Base-by-base conservation (phyloP, 495 filamentous ascomycete species). In the Xylaria bambusicola region DNA sequence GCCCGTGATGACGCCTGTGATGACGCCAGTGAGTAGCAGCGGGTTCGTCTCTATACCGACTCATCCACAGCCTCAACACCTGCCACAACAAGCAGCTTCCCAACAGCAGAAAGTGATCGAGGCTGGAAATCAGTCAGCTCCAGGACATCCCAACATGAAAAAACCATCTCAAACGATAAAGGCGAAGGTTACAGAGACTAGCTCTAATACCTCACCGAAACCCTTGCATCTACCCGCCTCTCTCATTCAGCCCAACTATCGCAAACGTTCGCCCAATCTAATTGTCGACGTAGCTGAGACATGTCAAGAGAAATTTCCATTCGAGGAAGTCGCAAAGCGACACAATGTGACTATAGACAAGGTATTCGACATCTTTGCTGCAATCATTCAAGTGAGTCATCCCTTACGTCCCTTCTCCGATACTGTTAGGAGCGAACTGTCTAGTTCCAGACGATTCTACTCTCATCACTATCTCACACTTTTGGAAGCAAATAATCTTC, bases 241-340 rank as follows among this genome's bases (percentile, higher is more conserved):
- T 52, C 61, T 68, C 17, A 68, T 68, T 26, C 63, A 66, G n/a
- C 63, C 62, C 12, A 71, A 64, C 9, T 71, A 71, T 47, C 68
- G 68, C 47, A 74, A 69, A 58, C 65, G 65, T 8, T 65, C 66
- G 7, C 69, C 66, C 10, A 71, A 73, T 55, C 68, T 78, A 2
- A 67, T 79, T n/a, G 71, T 78, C 21, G 79, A 82, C 59, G 73
- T 82, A 15, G 77, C 77, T 17, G 73, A 80, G 60, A 80, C 79
- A 8, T 73, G 75, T 36, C 76, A 79, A 60, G 69, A 71, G 51
- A 65, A 62, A 27, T 80, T 80, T 40, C 79, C 79, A 7, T 80
- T 75, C 35, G 65, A 67, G 6, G 73, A 74, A 18, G 68, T 82
- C 6, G 77, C 77, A 3, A 66, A 70, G 23, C 67, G 77, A 18